Conservation (phyloP, 106 monocot species). For the Acorus gramineus region DNA sequence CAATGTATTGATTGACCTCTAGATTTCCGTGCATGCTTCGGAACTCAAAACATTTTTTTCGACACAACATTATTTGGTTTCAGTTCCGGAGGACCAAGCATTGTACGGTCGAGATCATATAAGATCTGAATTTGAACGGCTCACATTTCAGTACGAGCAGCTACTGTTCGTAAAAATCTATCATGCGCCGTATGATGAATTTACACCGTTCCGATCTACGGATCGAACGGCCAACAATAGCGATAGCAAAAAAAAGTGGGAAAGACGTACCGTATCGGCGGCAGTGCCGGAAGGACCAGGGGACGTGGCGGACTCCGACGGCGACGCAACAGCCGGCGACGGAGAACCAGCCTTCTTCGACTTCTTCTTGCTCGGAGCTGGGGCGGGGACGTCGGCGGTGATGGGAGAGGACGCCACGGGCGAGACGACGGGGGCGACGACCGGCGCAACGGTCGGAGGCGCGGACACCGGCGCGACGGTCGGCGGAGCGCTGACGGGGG, state of each 20-base stretch:
- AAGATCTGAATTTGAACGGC: too few species aligned
- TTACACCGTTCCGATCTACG: background rate
- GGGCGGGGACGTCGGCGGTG: slow-evolving; percentile 11
- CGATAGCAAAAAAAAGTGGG: background rate
- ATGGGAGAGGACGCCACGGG: slow-evolving; percentile 6
- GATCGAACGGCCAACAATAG: background rate
- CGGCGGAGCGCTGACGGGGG: background rate
- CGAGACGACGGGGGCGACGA: background rate
- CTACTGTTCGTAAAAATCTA: background rate
- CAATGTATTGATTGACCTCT: too few species aligned
- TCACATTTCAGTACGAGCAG: background rate
- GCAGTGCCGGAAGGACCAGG: background rate
- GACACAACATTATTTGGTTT: too few species aligned
- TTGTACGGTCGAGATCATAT: too few species aligned
- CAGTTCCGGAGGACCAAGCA: too few species aligned
- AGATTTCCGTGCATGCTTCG: too few species aligned
- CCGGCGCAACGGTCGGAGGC: background rate
- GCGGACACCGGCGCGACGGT: too few species aligned
- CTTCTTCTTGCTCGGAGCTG: slow-evolving; percentile 20
- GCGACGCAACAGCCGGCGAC: slow-evolving; percentile 1
- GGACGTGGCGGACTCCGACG: background rate
- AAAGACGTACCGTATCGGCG: background rate
- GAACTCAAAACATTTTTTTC: too few species aligned
- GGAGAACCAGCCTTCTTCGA: slow-evolving; percentile 7
- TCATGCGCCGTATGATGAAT: background rate